These are phyloP conservation scores for Cercospora brassicicola DNA, from an alignment of 2,329 filamentous ascomycete species.

Conservation along the genomic window DNA sequence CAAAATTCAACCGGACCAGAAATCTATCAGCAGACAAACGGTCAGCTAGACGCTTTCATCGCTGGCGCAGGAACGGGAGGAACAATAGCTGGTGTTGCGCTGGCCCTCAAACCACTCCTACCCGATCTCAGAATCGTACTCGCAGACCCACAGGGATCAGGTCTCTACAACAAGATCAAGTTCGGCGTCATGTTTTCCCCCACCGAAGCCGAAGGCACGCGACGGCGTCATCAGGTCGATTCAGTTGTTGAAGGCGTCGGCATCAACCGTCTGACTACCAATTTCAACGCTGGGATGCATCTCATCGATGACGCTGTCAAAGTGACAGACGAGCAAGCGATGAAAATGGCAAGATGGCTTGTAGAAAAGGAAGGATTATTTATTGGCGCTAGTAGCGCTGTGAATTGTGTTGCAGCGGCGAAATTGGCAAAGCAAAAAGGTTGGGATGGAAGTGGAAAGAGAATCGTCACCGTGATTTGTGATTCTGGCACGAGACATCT, in stretches of 20 bases:
- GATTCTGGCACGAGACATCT: conserved; percentile 74
- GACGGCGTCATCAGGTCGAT: conserved; percentile 87
- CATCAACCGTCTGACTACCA: conserved; percentile 89
- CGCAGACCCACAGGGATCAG: conserved; percentile 91
- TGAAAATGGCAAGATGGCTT: conserved; percentile 91
- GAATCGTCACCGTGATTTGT: conserved; percentile 79
- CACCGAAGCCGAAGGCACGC: conserved; percentile 86
- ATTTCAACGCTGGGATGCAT: conserved; percentile 84
- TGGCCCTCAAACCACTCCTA: conserved; percentile 76
- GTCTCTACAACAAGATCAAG: conserved; percentile 85
- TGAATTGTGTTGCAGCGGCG: conserved; percentile 86
- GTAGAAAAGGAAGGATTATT: conserved; percentile 96
- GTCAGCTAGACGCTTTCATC: conserved; percentile 79
- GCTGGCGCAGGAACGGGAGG: conserved; percentile 93
- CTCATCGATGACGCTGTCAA: conserved; percentile 86
- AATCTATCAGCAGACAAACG: conserved; percentile 75
- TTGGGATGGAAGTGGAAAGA: conserved; percentile 53
- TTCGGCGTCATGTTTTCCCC: conserved; percentile 94
- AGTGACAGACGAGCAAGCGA: conserved; percentile 84
- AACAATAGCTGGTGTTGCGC: conserved; percentile 82
- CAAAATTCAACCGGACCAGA: conserved; percentile 82
- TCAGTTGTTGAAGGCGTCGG: conserved; percentile 95
- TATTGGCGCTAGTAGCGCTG: conserved; percentile 89
- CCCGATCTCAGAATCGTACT: conserved; percentile 69
- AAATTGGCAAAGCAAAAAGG: conserved; percentile 62